Conservation (phyloP, 1,284 basidiomycete genomes). For the Naganishia albida region DNA sequence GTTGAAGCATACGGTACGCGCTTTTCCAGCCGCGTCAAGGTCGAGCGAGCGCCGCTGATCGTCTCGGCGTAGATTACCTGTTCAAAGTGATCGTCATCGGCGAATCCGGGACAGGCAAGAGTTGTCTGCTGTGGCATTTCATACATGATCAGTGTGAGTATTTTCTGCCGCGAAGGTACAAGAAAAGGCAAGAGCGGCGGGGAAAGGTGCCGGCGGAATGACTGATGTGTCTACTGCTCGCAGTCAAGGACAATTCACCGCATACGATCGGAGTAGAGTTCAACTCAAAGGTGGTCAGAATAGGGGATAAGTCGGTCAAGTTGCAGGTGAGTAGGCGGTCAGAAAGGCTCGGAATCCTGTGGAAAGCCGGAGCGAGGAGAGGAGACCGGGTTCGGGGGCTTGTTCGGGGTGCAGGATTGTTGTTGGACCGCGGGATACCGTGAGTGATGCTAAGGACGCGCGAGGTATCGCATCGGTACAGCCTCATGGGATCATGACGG, state of each 20-base stretch:
- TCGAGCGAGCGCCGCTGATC: no score
- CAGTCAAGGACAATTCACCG: conserved; percentile 94
- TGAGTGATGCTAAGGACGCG: no score
- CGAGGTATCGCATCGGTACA: no score
- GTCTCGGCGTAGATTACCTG: conserved; percentile 71
- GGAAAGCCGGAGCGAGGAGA: neutral
- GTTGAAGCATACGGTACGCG: conserved; percentile 82
- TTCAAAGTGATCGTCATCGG: conserved; percentile 98
- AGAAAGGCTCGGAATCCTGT: neutral
- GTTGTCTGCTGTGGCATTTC: conserved; percentile 92
- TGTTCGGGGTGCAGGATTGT: no score
- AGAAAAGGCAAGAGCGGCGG: neutral
- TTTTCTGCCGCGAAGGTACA: neutral
- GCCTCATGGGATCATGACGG: no score
- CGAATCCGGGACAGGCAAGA: conserved; percentile 94
- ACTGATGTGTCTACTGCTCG: conserved; percentile 8
- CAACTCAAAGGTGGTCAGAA: conserved; percentile 80
- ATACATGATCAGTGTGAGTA: conserved; percentile 86
- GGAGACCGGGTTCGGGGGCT: neutral
- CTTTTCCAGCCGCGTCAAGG: neutral
- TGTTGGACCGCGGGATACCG: no score
- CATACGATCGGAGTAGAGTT: conserved; percentile 98
- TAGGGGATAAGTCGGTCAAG: conserved; percentile 91
- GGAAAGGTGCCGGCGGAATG: conserved; percentile 1
- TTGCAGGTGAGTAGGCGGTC: conserved; percentile 71